These are phyloP conservation scores for Asclepias syriaca DNA, from an alignment of 257 asterid genomes.

Conservation along the genomic window DNA sequence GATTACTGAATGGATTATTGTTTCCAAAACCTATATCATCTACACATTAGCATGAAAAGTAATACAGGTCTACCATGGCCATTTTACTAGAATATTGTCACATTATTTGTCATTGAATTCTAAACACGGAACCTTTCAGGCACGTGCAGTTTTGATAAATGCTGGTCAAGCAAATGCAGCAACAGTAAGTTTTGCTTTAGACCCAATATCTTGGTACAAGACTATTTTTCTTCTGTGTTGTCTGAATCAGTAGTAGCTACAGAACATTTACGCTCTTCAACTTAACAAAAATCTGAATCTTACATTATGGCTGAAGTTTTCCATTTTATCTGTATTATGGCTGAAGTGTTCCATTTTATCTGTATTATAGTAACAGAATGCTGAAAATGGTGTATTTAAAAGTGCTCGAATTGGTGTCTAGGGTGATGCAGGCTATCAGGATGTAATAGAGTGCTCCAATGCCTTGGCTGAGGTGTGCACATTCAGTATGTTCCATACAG, in stretches of 20 bases:
- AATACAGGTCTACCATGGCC: neutral
- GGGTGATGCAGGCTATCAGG: conserved; percentile 98
- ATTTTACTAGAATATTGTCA: neutral
- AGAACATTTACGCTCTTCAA: neutral
- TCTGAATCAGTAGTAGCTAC: neutral
- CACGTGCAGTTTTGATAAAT: conserved; percentile 92
- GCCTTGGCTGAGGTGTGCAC: conserved; percentile 66
- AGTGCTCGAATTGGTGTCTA: conserved; percentile 25
- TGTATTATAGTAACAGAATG: neutral
- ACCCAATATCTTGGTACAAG: neutral
- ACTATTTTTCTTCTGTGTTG: neutral
- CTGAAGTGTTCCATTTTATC: neutral
- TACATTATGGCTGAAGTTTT: neutral
- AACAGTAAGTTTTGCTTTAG: conserved; percentile 45
- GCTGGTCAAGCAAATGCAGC: conserved; percentile 99
- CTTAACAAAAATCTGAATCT: neutral
- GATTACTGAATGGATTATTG: neutral
- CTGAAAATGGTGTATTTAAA: neutral
- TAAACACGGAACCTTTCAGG: conserved; percentile 43
- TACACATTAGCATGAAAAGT: neutral
- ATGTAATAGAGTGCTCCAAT: conserved; percentile 73
- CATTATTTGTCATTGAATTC: conserved; percentile 13
- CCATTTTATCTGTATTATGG: neutral
- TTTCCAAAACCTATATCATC: neutral
- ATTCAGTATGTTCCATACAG: conserved; percentile 1